Conservation (phyloP, 192 early-diverging fungal genomes). For the Mortierella hygrophila region DNA sequence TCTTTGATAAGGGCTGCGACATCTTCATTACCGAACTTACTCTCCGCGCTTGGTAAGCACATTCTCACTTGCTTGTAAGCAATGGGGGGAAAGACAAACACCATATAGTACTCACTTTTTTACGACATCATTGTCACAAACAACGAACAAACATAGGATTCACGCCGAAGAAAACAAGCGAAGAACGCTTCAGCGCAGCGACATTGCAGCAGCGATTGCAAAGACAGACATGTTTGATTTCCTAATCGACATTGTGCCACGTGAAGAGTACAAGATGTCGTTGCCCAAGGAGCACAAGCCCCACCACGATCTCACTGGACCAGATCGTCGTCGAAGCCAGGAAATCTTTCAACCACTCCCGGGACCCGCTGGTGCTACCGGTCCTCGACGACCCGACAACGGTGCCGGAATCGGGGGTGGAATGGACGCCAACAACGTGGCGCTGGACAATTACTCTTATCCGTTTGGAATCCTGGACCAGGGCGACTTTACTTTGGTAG, state of each 20-base stretch:
- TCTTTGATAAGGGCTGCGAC: conserved; percentile 97
- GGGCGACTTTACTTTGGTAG: conserved; percentile 31
- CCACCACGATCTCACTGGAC: conserved; percentile 9
- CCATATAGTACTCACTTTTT: not conserved
- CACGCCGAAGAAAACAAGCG: conserved; percentile 98
- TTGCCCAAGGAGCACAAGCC: conserved; percentile 51
- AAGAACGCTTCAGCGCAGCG: conserved; percentile 92
- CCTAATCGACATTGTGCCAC: conserved; percentile 96
- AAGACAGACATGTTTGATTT: conserved; percentile 98
- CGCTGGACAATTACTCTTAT: conserved; percentile 31
- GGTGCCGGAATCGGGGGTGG: not conserved
- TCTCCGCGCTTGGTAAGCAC: conserved; percentile 75
- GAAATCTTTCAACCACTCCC: conserved; percentile 40
- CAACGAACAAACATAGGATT: conserved; percentile 67
- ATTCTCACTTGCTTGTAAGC: not conserved
- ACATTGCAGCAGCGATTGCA: conserved; percentile 89
- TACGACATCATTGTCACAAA: not conserved
- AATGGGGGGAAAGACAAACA: not conserved
- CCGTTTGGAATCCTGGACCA: conserved; percentile 30
- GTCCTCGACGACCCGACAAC: conserved; percentile 19
- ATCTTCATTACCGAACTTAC: conserved; percentile 96
- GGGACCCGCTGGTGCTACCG: conserved; percentile 10
- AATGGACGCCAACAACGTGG: not conserved
- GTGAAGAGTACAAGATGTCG: conserved; percentile 78
- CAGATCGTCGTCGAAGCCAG: conserved; percentile 35